Base-by-base conservation (phyloP, 2,329 filamentous ascomycete species). In the Ilyonectria sp. region DNA sequence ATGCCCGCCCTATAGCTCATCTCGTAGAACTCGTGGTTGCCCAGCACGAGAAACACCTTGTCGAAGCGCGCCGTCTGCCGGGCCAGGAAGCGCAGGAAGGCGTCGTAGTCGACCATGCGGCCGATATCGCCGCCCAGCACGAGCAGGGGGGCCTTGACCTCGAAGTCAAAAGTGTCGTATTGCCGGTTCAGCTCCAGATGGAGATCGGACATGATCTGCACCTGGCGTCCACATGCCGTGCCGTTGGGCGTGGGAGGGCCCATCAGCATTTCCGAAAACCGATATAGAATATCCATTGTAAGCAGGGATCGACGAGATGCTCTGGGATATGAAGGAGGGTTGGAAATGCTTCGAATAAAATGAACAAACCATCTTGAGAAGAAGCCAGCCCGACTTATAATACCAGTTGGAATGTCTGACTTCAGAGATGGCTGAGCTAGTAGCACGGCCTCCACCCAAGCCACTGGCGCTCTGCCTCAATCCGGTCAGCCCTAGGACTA, bases 1-100 rank as follows among this genome's bases (percentile, higher is more conserved):
- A 88, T 67, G 0, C 80, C 82, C 1, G 78, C 71, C 1, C 79
- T 75, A 58, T 82, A 80, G 44, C 77, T 79, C 37, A 83, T 76
- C 33, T 81, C 81, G 71, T 86, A 87, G 72, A 87, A 88, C 72
- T 89, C 86, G 70, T 88, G 86, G 72, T 88, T 88, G 0, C 86
- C 87, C 2, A 88, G 79, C 0, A 88, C 80, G 1, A 87, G 75
- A 57, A 87, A 83, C 2, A 88, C 82, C 4, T 76, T 78, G 8
- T 83, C 75, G 69, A 82, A 88, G 3, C 79, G 78, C 19, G 75
- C 68, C n/a, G 79, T 80, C 63, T 86, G 85, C 4, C 70, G 69
- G 10, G 75, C 67, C 23, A 88, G 79, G 67, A 88, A 87, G 5
- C 65, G 65, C 4, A 82, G 77, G 73, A 86, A 86, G 2, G 64